Evolutionary conservation across 441 rosid genomes (phyloP).

Genomic region (Pelargonium myrrhifolium): DNA sequence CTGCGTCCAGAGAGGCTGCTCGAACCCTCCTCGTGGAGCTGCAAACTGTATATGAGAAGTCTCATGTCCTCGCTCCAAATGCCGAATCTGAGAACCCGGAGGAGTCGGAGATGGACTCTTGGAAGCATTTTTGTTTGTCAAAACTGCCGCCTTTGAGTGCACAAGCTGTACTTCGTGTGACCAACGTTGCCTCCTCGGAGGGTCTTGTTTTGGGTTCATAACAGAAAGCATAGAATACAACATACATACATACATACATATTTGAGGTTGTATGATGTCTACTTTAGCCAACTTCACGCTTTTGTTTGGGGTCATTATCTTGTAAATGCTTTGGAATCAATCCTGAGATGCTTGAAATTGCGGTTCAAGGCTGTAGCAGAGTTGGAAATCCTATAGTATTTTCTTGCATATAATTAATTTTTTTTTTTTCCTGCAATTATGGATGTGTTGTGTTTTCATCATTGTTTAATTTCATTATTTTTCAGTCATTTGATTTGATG

Average conservation of each 20-base stretch:
- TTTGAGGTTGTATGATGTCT: slow-evolving; percentile 11
- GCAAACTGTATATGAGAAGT: slow-evolving; percentile 60
- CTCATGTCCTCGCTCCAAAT: slow-evolving; percentile 27
- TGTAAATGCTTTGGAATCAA: slow-evolving; percentile 14
- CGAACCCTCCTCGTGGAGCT: slow-evolving; percentile 71
- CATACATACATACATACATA: not conserved
- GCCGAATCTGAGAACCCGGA: slow-evolving; percentile 32
- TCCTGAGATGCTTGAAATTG: slow-evolving; percentile 14
- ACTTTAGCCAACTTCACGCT: slow-evolving; percentile 3
- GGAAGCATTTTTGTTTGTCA: slow-evolving; percentile 78
- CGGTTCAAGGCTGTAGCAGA: not conserved
- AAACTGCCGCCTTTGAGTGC: slow-evolving; percentile 70
- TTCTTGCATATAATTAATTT: no score
- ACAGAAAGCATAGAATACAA: slow-evolving; percentile 13
- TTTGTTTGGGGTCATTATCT: not conserved
- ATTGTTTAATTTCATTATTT: no score
- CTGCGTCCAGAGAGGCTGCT: slow-evolving; percentile 94
- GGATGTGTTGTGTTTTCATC: not conserved
- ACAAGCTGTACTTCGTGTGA: slow-evolving; percentile 78
- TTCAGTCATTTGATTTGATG: no score
- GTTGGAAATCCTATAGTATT: not conserved
- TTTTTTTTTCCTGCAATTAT: not conserved
- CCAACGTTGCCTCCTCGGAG: slow-evolving; percentile 52
- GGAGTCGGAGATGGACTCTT: slow-evolving; percentile 41
- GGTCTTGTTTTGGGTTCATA: slow-evolving; percentile 48